Evolutionary conservation across 179 eudicot species (phyloP), one percentile per base, ranked within the genome.

Genomic region (Sideroxylon spinosum): DNA sequence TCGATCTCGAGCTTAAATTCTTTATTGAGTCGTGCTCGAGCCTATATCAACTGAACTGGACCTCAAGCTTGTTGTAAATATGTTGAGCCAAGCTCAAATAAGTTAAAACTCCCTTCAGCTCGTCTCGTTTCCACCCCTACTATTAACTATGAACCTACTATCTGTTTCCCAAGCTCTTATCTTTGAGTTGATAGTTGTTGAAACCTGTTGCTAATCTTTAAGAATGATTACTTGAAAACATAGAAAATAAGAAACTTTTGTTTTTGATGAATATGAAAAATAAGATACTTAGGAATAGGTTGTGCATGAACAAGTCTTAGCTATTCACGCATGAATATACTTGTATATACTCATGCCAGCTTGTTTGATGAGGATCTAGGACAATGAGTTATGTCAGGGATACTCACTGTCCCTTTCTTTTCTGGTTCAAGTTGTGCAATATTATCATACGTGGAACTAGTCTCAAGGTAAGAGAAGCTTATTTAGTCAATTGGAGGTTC

Each of bases 301-400:
- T 20, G 20, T 22, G 16, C 6, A 46, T 4, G 22, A 22, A 20
- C 55, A 37, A 6, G 56, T 60, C 46, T 74, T 37, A 19, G 53
- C 1, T 57, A 17, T 57, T 28, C 11, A 10, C 64, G 4, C 44
- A 52, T 52, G 12, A 52, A 44, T 46, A 6, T 61, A 22, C 2
- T 12, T 26, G 20, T 20, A 17, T 20, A 63, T 14, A 3, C 61
- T 10, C 8, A 28, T 73, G 13, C 37, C 1, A 32, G 32, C 12
- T 60, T 12, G 53, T 9, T 48, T 25, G 78, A 76, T 52, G 44
- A 14, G 62, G 74, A 28, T 53, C 22, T 29, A 61, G 68, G 71
- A 49, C 60, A 63, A 3, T 37, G 1, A 37, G 44, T 37, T 37
- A 37, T 37, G 44, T 37, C 5, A 29, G 44, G 44, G 44, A 37